phyloP scores from a whole-genome alignment of 257 asterid genomes.

The Nicotiana noctiflora region DNA sequence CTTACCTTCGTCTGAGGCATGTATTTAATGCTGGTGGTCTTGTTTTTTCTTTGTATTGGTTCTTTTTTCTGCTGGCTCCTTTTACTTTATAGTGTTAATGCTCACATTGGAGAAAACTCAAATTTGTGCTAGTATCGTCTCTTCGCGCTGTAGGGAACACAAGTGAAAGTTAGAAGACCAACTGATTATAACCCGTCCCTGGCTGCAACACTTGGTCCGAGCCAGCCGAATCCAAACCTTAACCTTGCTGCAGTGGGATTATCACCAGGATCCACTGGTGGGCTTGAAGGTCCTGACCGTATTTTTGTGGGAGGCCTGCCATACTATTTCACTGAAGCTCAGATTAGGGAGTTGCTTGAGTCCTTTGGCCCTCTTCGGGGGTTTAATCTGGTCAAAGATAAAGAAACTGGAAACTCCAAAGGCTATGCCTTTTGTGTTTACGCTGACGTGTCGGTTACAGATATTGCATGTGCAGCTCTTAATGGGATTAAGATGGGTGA shows the following conservation, averaged over 20 bases:
- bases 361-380: slow-evolving; percentile 96
- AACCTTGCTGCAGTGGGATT: slow-evolving; percentile 91
- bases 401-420: slow-evolving; percentile 98
- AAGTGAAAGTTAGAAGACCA: slow-evolving; percentile 96
- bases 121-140: background rate
- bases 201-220: slow-evolving; percentile 98
- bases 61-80: background rate
- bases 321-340: slow-evolving; percentile 86
- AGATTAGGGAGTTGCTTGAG: slow-evolving; percentile 91
- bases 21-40: background rate
- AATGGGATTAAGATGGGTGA: slow-evolving; percentile 99
- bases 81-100: background rate
- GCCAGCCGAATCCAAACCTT: slow-evolving; percentile 84
- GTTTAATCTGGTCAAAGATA: slow-evolving; percentile 90
- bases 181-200: slow-evolving; percentile 95
- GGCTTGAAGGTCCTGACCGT: slow-evolving; percentile 98
- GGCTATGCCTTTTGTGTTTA: slow-evolving; percentile 99
- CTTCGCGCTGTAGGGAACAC: slow-evolving; percentile 62
- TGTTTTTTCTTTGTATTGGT: background rate
- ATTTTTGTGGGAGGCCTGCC: slow-evolving; percentile 96
- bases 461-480: slow-evolving; percentile 97
- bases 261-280: slow-evolving; percentile 87
- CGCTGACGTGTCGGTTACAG: slow-evolving; percentile 84
- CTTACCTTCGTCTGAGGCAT: background rate
- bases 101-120: background rate